phyloP scores from a whole-genome alignment of 345 rosid genomes.

The Ailanthus altissimus region DNA sequence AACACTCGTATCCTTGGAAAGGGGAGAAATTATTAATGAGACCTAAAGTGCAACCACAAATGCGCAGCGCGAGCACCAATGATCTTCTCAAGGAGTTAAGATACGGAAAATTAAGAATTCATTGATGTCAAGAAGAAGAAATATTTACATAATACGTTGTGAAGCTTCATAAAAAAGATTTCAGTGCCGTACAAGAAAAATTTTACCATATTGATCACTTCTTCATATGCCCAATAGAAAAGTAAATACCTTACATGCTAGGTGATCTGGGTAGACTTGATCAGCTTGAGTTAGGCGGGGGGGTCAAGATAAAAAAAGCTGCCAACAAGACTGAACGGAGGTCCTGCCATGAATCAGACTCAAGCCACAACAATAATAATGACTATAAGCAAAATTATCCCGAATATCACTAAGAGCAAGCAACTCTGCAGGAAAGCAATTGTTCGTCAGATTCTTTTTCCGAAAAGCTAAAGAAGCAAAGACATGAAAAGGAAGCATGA shows the following conservation, averaged over 20 bases:
- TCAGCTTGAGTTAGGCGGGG: neutral
- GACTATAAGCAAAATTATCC: constrained; percentile 62
- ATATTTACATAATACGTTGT: constrained; percentile 9
- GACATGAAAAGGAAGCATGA: neutral
- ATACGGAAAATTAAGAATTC: neutral
- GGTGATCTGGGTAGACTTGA: neutral
- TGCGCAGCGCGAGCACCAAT: neutral
- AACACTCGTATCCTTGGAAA: too few species aligned
- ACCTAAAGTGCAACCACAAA: neutral
- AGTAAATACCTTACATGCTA: neutral
- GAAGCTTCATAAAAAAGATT: neutral
- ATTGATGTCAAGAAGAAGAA: neutral
- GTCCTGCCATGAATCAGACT: neutral
- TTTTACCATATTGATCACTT: neutral
- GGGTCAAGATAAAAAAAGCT: neutral
- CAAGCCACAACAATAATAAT: constrained; percentile 56
- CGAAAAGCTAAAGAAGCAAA: neutral
- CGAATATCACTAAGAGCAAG: constrained; percentile 68
- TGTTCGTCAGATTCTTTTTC: constrained; percentile 1
- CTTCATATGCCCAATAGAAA: neutral
- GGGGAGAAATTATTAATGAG: too few species aligned
- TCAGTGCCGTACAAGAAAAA: neutral
- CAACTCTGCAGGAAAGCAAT: constrained; percentile 52
- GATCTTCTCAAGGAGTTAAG: neutral
- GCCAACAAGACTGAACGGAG: neutral